phyloP scores from a whole-genome alignment of 768 basidiomycete genomes.

The Calvatia gigantea region DNA sequence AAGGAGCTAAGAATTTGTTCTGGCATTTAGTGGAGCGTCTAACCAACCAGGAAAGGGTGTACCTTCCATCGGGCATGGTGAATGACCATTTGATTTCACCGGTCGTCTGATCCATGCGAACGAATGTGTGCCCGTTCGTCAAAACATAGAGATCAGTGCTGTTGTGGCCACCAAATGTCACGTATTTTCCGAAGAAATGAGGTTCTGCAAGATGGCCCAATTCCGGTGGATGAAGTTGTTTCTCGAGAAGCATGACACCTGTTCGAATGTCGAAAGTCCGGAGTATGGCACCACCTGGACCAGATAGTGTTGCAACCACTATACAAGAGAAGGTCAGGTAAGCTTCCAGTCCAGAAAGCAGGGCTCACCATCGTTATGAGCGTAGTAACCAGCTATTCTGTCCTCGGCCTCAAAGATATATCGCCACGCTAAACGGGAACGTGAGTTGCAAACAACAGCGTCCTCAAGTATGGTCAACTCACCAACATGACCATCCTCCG shows the following conservation, averaged over 20 bases:
- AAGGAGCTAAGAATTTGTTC: constrained; percentile 43
- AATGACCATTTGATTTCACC: constrained; percentile 63
- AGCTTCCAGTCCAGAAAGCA: neutral
- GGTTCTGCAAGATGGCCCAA: constrained; percentile 48
- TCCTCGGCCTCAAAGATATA: constrained; percentile 72
- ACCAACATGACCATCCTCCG: constrained; percentile 71
- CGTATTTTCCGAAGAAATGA: constrained; percentile 48
- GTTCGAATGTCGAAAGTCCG: constrained; percentile 62
- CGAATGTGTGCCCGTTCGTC: constrained; percentile 59
- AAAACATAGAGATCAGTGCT: constrained; percentile 44
- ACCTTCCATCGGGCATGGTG: constrained; percentile 58
- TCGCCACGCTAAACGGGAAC: constrained; percentile 63
- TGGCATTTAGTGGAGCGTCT: constrained; percentile 4
- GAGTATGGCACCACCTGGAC: constrained; percentile 64
- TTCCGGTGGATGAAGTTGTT: constrained; percentile 46
- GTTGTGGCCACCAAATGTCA: constrained; percentile 30
- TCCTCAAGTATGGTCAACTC: constrained; percentile 19
- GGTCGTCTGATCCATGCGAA: constrained; percentile 41
- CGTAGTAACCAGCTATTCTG: constrained; percentile 60
- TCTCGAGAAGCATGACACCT: constrained; percentile 68
- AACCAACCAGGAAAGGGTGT: constrained; percentile 20
- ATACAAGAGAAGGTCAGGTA: constrained; percentile 5
- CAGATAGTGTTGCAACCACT: constrained; percentile 77
- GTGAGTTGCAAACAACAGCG: neutral
- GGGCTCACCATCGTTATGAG: constrained; percentile 52